Conservation (phyloP, 2,329 filamentous ascomycete genomes). For the Diaporthe sp. region DNA sequence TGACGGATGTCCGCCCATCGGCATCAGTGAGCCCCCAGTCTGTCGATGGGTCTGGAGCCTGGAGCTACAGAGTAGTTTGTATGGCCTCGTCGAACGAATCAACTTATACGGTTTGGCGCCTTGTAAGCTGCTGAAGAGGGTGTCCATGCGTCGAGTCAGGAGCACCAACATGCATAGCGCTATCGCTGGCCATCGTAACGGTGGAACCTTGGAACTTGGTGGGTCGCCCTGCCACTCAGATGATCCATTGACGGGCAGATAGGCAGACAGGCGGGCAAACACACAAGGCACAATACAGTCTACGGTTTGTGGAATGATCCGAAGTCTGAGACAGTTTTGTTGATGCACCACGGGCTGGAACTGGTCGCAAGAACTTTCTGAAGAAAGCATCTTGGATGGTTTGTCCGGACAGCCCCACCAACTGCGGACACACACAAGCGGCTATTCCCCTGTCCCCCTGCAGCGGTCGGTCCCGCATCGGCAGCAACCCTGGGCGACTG, state of each 20-base stretch:
- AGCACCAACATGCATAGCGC: not conserved
- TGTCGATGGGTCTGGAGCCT: not conserved
- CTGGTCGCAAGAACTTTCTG: constrained; percentile 8
- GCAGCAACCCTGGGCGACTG: not conserved
- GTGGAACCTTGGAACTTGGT: too few relatives aligned
- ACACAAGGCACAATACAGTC: not conserved
- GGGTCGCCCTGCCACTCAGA: not conserved
- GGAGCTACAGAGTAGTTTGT: not conserved
- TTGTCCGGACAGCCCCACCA: constrained; percentile 15
- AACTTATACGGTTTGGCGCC: constrained; percentile 26
- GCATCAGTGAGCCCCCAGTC: not conserved
- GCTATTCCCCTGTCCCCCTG: not conserved
- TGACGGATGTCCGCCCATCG: constrained; percentile 3
- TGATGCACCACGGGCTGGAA: not conserved
- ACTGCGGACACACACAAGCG: not conserved
- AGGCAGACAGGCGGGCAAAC: not conserved
- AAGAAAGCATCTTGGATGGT: not conserved
- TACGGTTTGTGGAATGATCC: not conserved
- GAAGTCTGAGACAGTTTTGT: constrained; percentile 10
- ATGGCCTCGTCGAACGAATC: constrained; percentile 12
- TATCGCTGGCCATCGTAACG: constrained; percentile 5
- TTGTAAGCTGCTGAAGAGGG: not conserved
- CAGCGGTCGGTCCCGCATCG: constrained; percentile 16
- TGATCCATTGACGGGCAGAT: not conserved
- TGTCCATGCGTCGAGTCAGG: constrained; percentile 10